Base-by-base conservation (phyloP, 805 yeast species). In the Myxozyma mucilagina region DNA sequence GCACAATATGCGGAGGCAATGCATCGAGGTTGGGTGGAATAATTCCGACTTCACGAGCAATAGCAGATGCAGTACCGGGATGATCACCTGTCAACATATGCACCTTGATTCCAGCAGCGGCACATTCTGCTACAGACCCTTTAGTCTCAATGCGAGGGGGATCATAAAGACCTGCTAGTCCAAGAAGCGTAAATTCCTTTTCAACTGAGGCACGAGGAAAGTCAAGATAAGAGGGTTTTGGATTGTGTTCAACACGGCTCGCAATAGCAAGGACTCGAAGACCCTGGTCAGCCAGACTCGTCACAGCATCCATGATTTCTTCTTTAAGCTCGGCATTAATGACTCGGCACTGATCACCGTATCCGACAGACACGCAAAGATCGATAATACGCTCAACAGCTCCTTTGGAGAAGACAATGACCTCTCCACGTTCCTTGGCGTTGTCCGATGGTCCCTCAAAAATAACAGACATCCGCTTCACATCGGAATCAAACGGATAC, bases 81-180 rank as follows among this genome's bases (percentile, higher is more conserved):
- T 86, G 90, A 71, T 87, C 93, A 64, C 93, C 93, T 18, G 93
- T 87, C 44, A 88, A 80, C 93, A 87, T 87, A 68, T 85, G 90
- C 49, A 87, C 92, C 65, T 85, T 83, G 67, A 87, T 85, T 63
- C 93, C 93, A 14, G 93, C 93, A 51, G 73, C 77, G 70, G 86
- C 90, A 73, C 92, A 87, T 61, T 76, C 72, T 67, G 80, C 81
- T 24, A 87, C 92, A 5, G 89, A 82, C 11, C 77, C 82, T 10
- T 84, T 82, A 14, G 90, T 83, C 75, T 87, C 92, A 11, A 77
- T 75, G 68, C 93, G 79, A 59, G 93, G 93, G 18, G 93, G 93
- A 72, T 87, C 93, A 70, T 87, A 87, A 66, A 87, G 87, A 63
- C 93, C 93, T 67, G 86, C 84, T 24, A 87, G 76, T 2, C 93